Base-by-base conservation (phyloP, 768 basidiomycete genomes). In the Mycena galericulata region DNA sequence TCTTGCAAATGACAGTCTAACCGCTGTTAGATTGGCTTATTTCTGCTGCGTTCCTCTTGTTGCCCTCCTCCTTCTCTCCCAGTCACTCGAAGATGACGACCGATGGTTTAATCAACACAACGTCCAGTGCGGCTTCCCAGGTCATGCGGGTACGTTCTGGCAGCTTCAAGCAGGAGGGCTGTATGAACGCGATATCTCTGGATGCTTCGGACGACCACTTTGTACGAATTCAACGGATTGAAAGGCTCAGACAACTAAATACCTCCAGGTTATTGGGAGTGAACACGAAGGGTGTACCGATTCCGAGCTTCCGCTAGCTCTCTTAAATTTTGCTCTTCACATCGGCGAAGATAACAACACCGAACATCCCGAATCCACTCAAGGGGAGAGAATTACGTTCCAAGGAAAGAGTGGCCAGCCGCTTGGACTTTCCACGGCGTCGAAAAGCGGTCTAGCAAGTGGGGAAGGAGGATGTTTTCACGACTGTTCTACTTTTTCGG, bases 241-340 rank as follows among this genome's bases (percentile, higher is more conserved):
- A n/a, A n/a, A n/a, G n/a, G n/a, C n/a, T n/a, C n/a, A n/a, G n/a
- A n/a, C n/a, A n/a, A n/a, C n/a, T n/a, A n/a, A n/a, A n/a, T n/a
- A n/a, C 11, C 24, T 20, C 26, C 5, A 15, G 17, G 46, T 47
- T 4, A 4, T 24, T n/a, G n/a, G n/a, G 46, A n/a, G 8, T 36
- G 34, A 36, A 7, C 34, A 36, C 34, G 34, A 36, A 7, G 34
- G 34, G 8, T 36, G 8, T 32, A 17, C 32, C 38, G 18, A 14
- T 20, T n/a, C 43, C 11, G 29, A 54, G 7, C 53, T 56, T 26
- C 32, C 54, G 20, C 61, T 26, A 15, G 40, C 20, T 22, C 50
- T 63, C 20, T 47, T 47, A 43, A 55, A 54, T 27, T 46, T 55
- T 26, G 53, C 43, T 2, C 51, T 63, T 4, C 43, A 62, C 12